phyloP scores from a whole-genome alignment of 192 early-diverging fungal species.

The Coemansia furcata region DNA sequence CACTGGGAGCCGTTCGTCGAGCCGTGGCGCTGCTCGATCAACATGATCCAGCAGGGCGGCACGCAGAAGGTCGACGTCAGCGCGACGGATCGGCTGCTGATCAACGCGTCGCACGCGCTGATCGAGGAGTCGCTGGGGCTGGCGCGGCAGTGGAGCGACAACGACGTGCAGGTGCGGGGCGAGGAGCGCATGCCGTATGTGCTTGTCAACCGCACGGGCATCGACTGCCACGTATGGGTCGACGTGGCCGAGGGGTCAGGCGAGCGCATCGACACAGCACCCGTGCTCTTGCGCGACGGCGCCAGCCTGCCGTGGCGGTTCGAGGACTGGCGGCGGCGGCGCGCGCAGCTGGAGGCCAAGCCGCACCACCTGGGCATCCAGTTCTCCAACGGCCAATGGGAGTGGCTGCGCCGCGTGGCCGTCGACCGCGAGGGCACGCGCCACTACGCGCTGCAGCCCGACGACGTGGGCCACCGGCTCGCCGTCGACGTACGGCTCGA shows the following conservation, averaged over 20 bases:
- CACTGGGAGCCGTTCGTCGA: conserved; percentile 98
- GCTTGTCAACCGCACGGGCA: conserved; percentile 88
- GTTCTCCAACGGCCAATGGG: conserved; percentile 83
- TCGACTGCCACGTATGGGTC: conserved; percentile 86
- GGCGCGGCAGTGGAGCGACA: conserved; percentile 55
- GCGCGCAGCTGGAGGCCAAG: conserved; percentile 67
- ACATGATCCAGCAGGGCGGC: conserved; percentile 27
- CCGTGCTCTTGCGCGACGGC: conserved; percentile 66
- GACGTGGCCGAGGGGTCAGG: conserved; percentile 53
- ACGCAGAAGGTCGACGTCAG: conserved; percentile 61
- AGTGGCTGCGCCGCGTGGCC: conserved; percentile 82
- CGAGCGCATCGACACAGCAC: conserved; percentile 63
- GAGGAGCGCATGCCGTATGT: conserved; percentile 73
- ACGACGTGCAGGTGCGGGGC: conserved; percentile 23
- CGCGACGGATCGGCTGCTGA: conserved; percentile 70
- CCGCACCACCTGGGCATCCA: conserved; percentile 84
- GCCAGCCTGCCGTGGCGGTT: conserved; percentile 89
- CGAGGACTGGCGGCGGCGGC: conserved; percentile 91
- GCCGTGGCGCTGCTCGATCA: conserved; percentile 75
- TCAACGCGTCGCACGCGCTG: conserved; percentile 85
- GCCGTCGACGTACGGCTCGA: conserved; percentile 85
- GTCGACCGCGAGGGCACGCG: conserved; percentile 88
- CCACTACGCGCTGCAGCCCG: conserved; percentile 80
- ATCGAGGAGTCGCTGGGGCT: conserved; percentile 66
- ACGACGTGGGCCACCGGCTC: conserved; percentile 75